phyloP scores from a whole-genome alignment of 176 grass and related monocot species.

The Musa acuminata region DNA sequence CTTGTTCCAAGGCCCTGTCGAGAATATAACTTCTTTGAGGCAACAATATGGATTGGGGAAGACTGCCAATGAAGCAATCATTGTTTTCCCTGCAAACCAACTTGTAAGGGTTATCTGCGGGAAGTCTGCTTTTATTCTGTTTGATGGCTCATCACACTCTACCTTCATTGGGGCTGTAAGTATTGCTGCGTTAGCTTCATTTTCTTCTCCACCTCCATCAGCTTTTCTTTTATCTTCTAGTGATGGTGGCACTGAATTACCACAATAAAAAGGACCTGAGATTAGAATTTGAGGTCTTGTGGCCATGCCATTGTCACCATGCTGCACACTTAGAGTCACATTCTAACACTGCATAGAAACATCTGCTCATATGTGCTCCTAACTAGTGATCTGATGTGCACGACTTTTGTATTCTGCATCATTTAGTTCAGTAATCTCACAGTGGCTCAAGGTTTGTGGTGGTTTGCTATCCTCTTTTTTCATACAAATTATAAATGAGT shows the following conservation, averaged over 20 bases:
- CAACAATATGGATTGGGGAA: slow-evolving; percentile 72
- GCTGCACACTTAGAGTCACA: neutral
- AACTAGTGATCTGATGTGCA: no score
- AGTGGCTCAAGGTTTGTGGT: no score
- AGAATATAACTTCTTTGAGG: slow-evolving; percentile 48
- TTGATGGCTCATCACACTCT: slow-evolving; percentile 45
- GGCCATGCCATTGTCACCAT: no score
- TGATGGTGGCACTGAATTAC: no score
- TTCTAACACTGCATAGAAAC: no score
- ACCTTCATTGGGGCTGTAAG: slow-evolving; percentile 57
- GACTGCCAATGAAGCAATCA: slow-evolving; percentile 47
- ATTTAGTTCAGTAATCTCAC: no score
- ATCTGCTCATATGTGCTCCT: no score
- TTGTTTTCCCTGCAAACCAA: slow-evolving; percentile 55
- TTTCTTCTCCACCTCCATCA: neutral
- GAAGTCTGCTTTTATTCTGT: slow-evolving; percentile 56
- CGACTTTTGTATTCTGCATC: no score
- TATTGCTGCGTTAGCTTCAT: neutral
- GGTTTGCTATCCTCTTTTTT: no score
- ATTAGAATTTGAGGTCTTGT: no score
- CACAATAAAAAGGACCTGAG: no score
- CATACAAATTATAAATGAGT: no score
- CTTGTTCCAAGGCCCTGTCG: slow-evolving; percentile 50
- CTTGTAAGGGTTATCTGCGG: slow-evolving; percentile 31
- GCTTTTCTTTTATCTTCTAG: neutral